Conservation (phyloP, 257 asterid species). For the Solanum gandarillasii region DNA sequence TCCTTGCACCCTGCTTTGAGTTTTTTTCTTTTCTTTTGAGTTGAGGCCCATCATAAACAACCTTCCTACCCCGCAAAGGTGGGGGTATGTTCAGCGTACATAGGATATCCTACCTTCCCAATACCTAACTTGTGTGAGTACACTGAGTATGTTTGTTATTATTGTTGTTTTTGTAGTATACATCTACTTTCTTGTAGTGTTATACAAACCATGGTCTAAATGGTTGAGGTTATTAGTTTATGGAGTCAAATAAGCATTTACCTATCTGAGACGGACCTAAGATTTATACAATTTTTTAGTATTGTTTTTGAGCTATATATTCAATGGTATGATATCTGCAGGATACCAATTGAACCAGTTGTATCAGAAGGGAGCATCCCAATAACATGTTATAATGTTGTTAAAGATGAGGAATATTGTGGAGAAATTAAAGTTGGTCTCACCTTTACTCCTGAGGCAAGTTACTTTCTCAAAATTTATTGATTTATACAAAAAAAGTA, state of each 20-base stretch:
- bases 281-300: not conserved
- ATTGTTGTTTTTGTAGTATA: not conserved
- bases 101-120: not conserved
- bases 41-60: not conserved
- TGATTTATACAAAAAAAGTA: not conserved
- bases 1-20: not conserved
- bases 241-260: not conserved
- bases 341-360: conserved; percentile 35
- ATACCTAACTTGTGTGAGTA: not conserved
- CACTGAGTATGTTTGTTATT: no score
- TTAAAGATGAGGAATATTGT: conserved; percentile 35
- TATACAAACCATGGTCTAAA: not conserved
- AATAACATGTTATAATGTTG: conserved; percentile 29
- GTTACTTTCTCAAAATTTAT: not conserved
- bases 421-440: conserved; percentile 52
- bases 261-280: not conserved
- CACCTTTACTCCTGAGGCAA: conserved; percentile 36
- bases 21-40: not conserved
- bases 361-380: conserved; percentile 31
- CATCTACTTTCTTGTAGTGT: not conserved
- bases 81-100: no score
- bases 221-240: not conserved
- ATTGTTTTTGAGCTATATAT: not conserved
- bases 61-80: not conserved
- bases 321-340: not conserved